Evolutionary conservation across 192 early-diverging fungal genomes (phyloP).

Genomic region (Dimargaris verticillata): DNA sequence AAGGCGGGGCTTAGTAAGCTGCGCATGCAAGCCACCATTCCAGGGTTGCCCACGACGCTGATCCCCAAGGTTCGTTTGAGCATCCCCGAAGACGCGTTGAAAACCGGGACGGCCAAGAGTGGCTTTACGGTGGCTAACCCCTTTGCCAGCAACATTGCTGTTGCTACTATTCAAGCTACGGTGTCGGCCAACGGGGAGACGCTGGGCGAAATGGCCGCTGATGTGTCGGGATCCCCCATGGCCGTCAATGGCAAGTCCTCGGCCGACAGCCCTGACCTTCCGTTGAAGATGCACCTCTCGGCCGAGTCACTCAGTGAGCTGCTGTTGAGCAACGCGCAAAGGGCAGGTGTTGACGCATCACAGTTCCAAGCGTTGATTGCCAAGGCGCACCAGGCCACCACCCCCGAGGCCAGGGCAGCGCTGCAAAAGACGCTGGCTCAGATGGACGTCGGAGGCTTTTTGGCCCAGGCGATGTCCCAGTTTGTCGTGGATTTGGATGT

Average conservation of each 20-base stretch:
- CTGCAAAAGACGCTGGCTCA: neutral
- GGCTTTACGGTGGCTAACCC: conserved; percentile 34
- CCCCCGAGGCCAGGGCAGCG: neutral
- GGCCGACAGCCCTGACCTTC: conserved; percentile 8
- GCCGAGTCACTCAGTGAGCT: neutral
- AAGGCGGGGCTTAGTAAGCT: conserved; percentile 25
- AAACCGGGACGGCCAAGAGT: conserved; percentile 26
- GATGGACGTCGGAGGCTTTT: neutral
- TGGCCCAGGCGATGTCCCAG: conserved; percentile 25
- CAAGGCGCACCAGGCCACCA: neutral
- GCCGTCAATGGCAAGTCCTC: conserved; percentile 2
- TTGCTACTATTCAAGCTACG: conserved; percentile 28
- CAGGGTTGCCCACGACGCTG: conserved; percentile 27
- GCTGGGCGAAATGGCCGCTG: conserved; percentile 9
- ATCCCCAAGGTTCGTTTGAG: conserved; percentile 23
- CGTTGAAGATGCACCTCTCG: neutral
- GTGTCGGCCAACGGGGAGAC: neutral
- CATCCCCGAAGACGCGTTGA: conserved; percentile 23
- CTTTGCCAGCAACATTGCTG: conserved; percentile 30
- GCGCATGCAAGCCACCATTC: conserved; percentile 26
- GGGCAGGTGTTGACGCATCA: neutral
- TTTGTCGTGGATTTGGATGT: conserved; percentile 31
- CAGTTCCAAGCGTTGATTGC: neutral
- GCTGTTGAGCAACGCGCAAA: conserved; percentile 6
- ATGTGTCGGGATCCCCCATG: neutral